These are phyloP conservation scores for Podila minutissima DNA, from an alignment of 192 early-diverging fungal genomes.

Conservation along the genomic window DNA sequence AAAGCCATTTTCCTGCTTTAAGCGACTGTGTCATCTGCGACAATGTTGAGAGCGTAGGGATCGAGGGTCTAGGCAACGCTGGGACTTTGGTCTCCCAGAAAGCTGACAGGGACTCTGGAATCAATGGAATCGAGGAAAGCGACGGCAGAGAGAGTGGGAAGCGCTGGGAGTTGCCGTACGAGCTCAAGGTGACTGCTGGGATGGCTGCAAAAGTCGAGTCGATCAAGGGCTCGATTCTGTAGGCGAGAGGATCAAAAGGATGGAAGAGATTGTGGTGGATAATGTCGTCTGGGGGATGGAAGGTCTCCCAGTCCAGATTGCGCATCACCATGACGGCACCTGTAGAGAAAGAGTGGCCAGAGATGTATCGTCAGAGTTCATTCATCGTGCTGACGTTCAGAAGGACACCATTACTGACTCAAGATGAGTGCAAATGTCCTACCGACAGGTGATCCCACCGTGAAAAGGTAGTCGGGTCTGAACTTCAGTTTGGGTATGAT, in stretches of 20 bases:
- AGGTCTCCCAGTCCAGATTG: slow-evolving; percentile 61
- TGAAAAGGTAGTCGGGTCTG: slow-evolving; percentile 59
- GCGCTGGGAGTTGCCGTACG: slow-evolving; percentile 23
- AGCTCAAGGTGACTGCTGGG: slow-evolving; percentile 56
- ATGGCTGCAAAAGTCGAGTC: slow-evolving; percentile 59
- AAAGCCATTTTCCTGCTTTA: slow-evolving; percentile 40
- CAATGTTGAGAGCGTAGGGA: slow-evolving; percentile 29
- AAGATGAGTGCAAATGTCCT: slow-evolving; percentile 22
- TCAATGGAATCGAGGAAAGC: slow-evolving; percentile 21
- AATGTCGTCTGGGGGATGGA: slow-evolving; percentile 61
- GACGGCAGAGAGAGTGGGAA: slow-evolving; percentile 40
- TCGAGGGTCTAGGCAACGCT: slow-evolving; percentile 28
- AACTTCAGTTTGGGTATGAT: slow-evolving; percentile 53
- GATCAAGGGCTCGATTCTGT: slow-evolving; percentile 74
- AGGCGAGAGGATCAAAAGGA: slow-evolving; percentile 79
- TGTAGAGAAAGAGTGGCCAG: neutral
- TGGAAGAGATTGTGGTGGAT: slow-evolving; percentile 79
- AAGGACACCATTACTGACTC: slow-evolving; percentile 5
- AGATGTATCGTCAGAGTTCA: neutral
- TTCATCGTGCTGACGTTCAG: slow-evolving; percentile 49
- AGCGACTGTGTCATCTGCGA: slow-evolving; percentile 44
- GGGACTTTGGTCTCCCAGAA: slow-evolving; percentile 49
- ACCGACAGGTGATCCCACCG: slow-evolving; percentile 60
- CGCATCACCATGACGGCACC: slow-evolving; percentile 74
- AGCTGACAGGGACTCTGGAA: slow-evolving; percentile 32